phyloP scores from a whole-genome alignment of 768 basidiomycete genomes.

The Kwoniella sp. region DNA sequence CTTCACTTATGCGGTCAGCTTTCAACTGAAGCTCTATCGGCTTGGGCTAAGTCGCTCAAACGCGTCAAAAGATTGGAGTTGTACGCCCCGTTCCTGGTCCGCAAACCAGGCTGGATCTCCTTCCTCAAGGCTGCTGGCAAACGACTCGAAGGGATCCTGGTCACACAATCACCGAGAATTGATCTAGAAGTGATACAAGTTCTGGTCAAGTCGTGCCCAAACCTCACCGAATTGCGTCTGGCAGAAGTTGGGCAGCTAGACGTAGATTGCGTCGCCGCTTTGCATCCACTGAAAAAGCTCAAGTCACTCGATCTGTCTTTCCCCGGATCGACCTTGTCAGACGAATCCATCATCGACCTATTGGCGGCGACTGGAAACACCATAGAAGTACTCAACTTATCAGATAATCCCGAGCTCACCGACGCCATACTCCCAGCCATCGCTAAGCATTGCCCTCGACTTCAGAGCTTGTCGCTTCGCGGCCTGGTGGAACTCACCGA shows the following conservation, averaged over 20 bases:
- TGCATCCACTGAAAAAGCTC: slow-evolving; percentile 61
- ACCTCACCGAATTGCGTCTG: slow-evolving; percentile 72
- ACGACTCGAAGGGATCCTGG: slow-evolving; percentile 69
- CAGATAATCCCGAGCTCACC: slow-evolving; percentile 65
- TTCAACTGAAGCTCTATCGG: slow-evolving; percentile 57
- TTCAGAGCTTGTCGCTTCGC: slow-evolving; percentile 64
- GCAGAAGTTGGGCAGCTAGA: slow-evolving; percentile 73
- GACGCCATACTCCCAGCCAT: slow-evolving; percentile 65
- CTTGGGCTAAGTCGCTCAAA: slow-evolving; percentile 67
- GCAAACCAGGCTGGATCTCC: slow-evolving; percentile 68
- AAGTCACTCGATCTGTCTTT: slow-evolving; percentile 71
- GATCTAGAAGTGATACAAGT: slow-evolving; percentile 67
- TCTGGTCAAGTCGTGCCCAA: slow-evolving; percentile 63
- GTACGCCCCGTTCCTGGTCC: slow-evolving; percentile 72
- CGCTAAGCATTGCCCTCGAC: slow-evolving; percentile 58
- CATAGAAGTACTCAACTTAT: slow-evolving; percentile 70
- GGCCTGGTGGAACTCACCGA: slow-evolving; percentile 69
- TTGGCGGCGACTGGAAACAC: slow-evolving; percentile 63
- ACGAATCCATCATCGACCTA: slow-evolving; percentile 64
- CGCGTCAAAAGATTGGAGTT: slow-evolving; percentile 73
- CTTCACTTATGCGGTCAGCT: slow-evolving; percentile 87
- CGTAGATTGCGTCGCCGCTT: slow-evolving; percentile 65
- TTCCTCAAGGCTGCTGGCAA: slow-evolving; percentile 70
- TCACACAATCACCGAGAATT: slow-evolving; percentile 85
- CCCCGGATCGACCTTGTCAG: slow-evolving; percentile 60